Evolutionary conservation across 129 eudicot species (phyloP).

Genomic region (Apium graveolens): DNA sequence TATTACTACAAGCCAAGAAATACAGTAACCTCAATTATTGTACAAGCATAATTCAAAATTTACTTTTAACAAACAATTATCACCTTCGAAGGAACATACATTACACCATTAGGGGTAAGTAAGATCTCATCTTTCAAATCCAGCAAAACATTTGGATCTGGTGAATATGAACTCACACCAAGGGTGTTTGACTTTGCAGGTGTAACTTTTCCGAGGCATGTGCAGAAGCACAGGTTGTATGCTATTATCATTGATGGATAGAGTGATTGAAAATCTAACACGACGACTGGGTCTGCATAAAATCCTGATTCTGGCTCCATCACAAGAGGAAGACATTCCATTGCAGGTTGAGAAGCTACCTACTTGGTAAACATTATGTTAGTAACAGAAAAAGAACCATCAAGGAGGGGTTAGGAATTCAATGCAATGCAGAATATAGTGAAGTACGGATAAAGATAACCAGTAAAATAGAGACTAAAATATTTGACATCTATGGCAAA

Average conservation of each 20-base stretch:
- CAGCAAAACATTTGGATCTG: constrained; percentile 41
- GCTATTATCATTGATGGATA: constrained; percentile 99
- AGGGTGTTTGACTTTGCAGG: constrained; percentile 64
- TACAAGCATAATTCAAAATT: neutral
- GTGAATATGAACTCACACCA: constrained; percentile 79
- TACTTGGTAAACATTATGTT: constrained; percentile 13
- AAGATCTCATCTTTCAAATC: constrained; percentile 50
- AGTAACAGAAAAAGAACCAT: neutral
- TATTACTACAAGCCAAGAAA: neutral
- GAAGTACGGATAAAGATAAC: neutral
- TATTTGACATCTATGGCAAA: neutral
- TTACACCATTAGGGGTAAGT: constrained; percentile 89
- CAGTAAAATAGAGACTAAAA: neutral
- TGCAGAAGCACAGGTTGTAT: constrained; percentile 91
- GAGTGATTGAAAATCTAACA: constrained; percentile 90
- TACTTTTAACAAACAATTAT: neutral
- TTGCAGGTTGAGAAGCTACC: constrained; percentile 96
- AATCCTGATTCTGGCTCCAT: constrained; percentile 99
- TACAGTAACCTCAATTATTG: neutral
- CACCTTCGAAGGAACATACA: constrained; percentile 80
- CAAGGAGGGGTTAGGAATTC: neutral
- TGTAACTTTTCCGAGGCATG: constrained; percentile 78
- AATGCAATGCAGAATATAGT: neutral
- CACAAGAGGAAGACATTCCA: constrained; percentile 98
- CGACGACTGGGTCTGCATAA: constrained; percentile 90